Evolutionary conservation across 805 yeast species (phyloP), one percentile per base, ranked within the genome.

Genomic region (Tetrapisispora arboricola): DNA sequence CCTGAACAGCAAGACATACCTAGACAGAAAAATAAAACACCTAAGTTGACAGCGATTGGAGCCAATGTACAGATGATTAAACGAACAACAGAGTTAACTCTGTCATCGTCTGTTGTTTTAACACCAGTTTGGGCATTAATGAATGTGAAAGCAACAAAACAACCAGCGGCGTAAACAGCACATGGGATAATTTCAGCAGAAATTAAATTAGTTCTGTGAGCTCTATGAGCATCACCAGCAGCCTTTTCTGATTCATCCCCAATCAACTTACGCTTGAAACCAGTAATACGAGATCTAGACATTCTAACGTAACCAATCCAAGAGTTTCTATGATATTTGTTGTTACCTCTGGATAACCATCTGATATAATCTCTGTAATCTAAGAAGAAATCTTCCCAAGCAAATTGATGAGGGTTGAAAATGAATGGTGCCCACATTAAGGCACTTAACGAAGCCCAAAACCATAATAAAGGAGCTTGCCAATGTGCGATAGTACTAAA

Each of bases 331-430:
- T 83, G 90, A 80, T 85, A 83, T 61, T 81, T 80, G 53, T 83
- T 78, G 68, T 83, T 83, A 74, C 94, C 94, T 72, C 92, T 79
- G n/a, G 86, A 77, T 57, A 83, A 69, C 94, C 94, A 83, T 69
- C 85, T 76, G 57, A 88, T 80, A 67, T 76, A 92, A 60, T 86
- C 95, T 64, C 95, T 78, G 75, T 92, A 92, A 65, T 92, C 98
- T 61, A 90, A 78, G 67, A 90, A 86, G 76, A 83, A 90, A 66
- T 88, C 96, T 61, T 80, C 84, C 88, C 94, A 82, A 39, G 96
- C 78, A 65, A 88, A 92, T 71, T 92, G 97, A 68, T 90, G 96
- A 36, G 98, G 98, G 68, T 92, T 92, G 77, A 86, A 92, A 46
- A 92, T 59, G 64, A 90, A 87, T 56, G 98, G 98, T 37, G 97